These are phyloP conservation scores for Rhizoclosmatium sp. DNA, from an alignment of 192 early-diverging fungal genomes.

Conservation along the genomic window DNA sequence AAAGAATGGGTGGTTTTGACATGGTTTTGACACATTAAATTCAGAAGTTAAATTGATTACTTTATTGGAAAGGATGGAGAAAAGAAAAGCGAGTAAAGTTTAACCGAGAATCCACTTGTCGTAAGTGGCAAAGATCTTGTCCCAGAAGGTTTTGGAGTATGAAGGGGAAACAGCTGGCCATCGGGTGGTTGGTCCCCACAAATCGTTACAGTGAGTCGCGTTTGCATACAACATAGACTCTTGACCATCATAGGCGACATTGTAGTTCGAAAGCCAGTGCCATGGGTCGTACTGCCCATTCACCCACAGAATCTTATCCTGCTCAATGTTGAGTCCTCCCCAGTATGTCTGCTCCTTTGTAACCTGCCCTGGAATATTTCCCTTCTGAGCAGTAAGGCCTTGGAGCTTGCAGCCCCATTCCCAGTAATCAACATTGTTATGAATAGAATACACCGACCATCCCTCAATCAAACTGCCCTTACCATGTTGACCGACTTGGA, in stretches of 20 bases:
- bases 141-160: not conserved
- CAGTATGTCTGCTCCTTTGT: not conserved
- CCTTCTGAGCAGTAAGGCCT: not conserved
- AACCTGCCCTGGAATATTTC: not conserved
- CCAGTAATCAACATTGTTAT: not conserved
- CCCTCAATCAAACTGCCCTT: conserved; percentile 10
- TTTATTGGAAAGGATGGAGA: too few relatives aligned
- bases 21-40: too few relatives aligned
- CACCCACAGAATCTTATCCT: conserved; percentile 19
- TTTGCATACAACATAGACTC: conserved; percentile 23
- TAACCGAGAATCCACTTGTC: conserved; percentile 1
- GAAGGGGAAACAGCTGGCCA: not conserved
- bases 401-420: not conserved
- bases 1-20: conserved; percentile 10
- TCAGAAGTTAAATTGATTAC: too few relatives aligned
- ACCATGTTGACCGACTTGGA: not conserved
- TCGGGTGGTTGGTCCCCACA: not conserved
- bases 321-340: not conserved
- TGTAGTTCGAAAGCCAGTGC: conserved; percentile 35
- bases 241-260: conserved; percentile 1
- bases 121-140: conserved; percentile 11
- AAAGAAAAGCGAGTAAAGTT: too few relatives aligned
- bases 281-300: conserved; percentile 32
- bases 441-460: conserved; percentile 22
- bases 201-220: conserved; percentile 29